Conservation (phyloP, 2,329 filamentous ascomycete genomes). For the Furcasterigmium furcatum region DNA sequence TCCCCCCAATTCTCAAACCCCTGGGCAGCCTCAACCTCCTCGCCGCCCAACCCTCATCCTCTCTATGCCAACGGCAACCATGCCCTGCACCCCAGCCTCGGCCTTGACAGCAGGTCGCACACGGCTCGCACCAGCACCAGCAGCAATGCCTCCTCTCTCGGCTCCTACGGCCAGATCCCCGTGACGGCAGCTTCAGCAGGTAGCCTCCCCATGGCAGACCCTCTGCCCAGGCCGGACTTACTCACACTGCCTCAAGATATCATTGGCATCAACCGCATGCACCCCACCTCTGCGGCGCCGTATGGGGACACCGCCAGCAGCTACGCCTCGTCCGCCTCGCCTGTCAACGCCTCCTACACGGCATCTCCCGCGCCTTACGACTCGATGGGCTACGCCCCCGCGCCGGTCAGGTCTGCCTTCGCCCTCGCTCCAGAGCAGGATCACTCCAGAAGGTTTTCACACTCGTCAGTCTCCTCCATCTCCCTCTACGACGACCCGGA, state of each 20-base stretch:
- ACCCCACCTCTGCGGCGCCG: constrained; percentile 55
- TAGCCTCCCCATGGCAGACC: constrained; percentile 54
- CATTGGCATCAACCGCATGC: constrained; percentile 63
- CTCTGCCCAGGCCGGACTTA: constrained; percentile 62
- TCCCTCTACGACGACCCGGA: constrained; percentile 44
- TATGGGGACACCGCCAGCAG: constrained; percentile 60
- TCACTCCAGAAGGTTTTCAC: constrained; percentile 67
- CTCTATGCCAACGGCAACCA: constrained; percentile 60
- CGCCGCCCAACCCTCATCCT: constrained; percentile 43
- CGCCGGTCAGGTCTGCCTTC: constrained; percentile 53
- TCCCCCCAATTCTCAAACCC: constrained; percentile 85
- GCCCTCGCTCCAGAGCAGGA: constrained; percentile 55
- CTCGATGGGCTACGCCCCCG: constrained; percentile 69
- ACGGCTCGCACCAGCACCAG: constrained; percentile 55
- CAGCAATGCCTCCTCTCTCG: constrained; percentile 56
- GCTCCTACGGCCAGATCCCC: constrained; percentile 69
- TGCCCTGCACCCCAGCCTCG: constrained; percentile 55
- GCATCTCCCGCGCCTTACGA: constrained; percentile 71
- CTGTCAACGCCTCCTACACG: constrained; percentile 63
- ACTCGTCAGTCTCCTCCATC: constrained; percentile 69
- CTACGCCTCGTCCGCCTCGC: constrained; percentile 65
- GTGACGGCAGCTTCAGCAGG: constrained; percentile 72
- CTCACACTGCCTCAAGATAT: constrained; percentile 74
- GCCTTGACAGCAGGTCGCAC: constrained; percentile 50
- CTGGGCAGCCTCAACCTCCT: constrained; percentile 62